Conservation (phyloP, 148 eudicot species). For the Oxyria digyna region DNA sequence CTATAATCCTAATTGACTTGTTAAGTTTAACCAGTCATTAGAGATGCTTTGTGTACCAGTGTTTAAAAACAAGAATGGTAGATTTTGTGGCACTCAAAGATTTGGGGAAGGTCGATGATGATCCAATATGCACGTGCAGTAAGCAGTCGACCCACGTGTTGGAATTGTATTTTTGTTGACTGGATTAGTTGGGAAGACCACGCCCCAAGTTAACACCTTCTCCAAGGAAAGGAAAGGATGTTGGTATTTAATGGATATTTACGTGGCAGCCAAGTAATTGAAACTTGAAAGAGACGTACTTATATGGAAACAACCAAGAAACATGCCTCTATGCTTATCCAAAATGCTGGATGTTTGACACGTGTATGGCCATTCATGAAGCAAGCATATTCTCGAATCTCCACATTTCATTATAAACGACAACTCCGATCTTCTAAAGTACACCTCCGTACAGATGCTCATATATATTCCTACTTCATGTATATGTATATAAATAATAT, state of each 20-base stretch:
- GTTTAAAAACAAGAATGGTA: too few relatives aligned
- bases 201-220: not conserved
- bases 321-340: not conserved
- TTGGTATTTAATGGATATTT: not conserved
- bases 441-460: not conserved
- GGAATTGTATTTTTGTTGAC: not conserved
- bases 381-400: not conserved
- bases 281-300: not conserved
- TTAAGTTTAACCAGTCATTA: too few relatives aligned
- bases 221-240: not conserved
- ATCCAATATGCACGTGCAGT: too few relatives aligned
- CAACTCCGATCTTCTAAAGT: not conserved
- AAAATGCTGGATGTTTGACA: not conserved
- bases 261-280: not conserved
- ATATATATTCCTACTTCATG: too few relatives aligned
- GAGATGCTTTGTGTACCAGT: too few relatives aligned
- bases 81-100: too few relatives aligned
- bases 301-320: not conserved
- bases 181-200: not conserved
- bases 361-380: not conserved
- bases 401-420: not conserved
- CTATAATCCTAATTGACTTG: too few relatives aligned
- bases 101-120: too few relatives aligned
- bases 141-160: conserved; percentile 1
- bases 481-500: too few relatives aligned